A percentile compares a stretch with the other conserved stretches of the same genome.
Evolutionary conservation across 352 stramenopile species (phyloP).

Genomic region (Pythium biforme): DNA sequence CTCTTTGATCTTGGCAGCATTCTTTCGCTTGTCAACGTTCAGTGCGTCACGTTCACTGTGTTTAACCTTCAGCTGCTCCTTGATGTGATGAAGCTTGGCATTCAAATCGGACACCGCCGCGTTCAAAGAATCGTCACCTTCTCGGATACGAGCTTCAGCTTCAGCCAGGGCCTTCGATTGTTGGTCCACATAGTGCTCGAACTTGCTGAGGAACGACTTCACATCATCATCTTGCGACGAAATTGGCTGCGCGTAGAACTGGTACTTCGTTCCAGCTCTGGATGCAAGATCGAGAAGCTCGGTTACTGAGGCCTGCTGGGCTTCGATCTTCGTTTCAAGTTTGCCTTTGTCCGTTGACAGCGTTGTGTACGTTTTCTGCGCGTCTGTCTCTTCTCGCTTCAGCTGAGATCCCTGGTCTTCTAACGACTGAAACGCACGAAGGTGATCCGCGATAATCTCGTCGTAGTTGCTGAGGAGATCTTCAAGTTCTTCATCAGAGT

Average conservation of each 20-base stretch:
- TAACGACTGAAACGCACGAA: conserved; percentile 32
- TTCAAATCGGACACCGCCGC: conserved; percentile 48
- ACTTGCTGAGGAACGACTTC: conserved; percentile 47
- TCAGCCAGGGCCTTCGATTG: conserved; percentile 43
- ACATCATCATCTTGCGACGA: conserved; percentile 56
- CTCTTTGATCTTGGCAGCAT: conserved; percentile 40
- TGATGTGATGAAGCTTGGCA: conserved; percentile 47
- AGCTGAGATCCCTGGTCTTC: conserved; percentile 35
- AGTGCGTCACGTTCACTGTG: conserved; percentile 38
- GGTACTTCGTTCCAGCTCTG: conserved; percentile 54
- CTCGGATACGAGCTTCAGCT: conserved; percentile 39
- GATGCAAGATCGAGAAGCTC: conserved; percentile 46
- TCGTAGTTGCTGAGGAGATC: conserved; percentile 58
- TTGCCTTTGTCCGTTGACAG: conserved; percentile 41
- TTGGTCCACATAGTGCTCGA: conserved; percentile 40
- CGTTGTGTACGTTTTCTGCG: conserved; percentile 34
- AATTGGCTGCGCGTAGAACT: conserved; percentile 50
- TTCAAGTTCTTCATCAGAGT: conserved; percentile 61
- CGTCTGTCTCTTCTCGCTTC: conserved; percentile 29
- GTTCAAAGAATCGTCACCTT: conserved; percentile 46
- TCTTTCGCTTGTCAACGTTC: conserved; percentile 40
- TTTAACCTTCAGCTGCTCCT: conserved; percentile 50
- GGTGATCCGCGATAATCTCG: conserved; percentile 43
- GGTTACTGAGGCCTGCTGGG: conserved; percentile 35
- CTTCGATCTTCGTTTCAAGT: conserved; percentile 55